phyloP scores from a whole-genome alignment of 495 filamentous ascomycete genomes.

The Paragyromitra xinjiangensis region DNA sequence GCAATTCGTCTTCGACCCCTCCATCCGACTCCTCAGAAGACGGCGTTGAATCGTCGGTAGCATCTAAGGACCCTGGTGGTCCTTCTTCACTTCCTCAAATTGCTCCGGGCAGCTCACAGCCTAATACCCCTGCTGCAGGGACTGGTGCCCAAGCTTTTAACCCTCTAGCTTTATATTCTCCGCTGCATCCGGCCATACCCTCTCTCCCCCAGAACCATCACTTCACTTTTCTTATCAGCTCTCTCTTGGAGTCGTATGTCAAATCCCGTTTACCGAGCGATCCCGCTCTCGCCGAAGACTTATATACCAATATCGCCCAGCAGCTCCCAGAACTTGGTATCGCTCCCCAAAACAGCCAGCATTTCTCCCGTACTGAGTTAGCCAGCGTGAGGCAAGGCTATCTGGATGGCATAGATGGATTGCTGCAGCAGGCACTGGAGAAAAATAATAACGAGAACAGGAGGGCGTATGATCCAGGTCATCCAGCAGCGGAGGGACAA shows the following conservation, averaged over 20 bases:
- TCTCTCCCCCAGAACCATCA: conserved; percentile 29
- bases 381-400: conserved; percentile 39
- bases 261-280: conserved; percentile 25
- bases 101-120: neutral
- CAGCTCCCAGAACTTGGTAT: conserved; percentile 41
- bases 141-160: conserved; percentile 28
- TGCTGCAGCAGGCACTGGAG: conserved; percentile 36
- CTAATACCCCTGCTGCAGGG: conserved; percentile 14
- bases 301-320: conserved; percentile 31
- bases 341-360: conserved; percentile 40
- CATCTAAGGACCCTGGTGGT: conserved; percentile 12
- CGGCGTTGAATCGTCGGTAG: conserved; percentile 2
- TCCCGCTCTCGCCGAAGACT: conserved; percentile 31
- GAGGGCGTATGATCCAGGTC: neutral
- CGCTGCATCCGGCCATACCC: conserved; percentile 17
- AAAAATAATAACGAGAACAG: conserved; percentile 27
- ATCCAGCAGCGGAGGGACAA: conserved; percentile 11
- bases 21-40: conserved; percentile 14
- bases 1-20: conserved; percentile 24
- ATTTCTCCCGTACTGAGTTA: conserved; percentile 42
- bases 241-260: conserved; percentile 38
- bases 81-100: conserved; percentile 22
- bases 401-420: conserved; percentile 32
- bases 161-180: conserved; percentile 40
- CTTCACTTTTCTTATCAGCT: conserved; percentile 34